A percentile compares a stretch with the other conserved stretches of the same genome.
These are phyloP conservation scores for Myriosclerotinia curreyana DNA, from an alignment of 2,329 filamentous ascomycete genomes.

Conservation along the genomic window DNA sequence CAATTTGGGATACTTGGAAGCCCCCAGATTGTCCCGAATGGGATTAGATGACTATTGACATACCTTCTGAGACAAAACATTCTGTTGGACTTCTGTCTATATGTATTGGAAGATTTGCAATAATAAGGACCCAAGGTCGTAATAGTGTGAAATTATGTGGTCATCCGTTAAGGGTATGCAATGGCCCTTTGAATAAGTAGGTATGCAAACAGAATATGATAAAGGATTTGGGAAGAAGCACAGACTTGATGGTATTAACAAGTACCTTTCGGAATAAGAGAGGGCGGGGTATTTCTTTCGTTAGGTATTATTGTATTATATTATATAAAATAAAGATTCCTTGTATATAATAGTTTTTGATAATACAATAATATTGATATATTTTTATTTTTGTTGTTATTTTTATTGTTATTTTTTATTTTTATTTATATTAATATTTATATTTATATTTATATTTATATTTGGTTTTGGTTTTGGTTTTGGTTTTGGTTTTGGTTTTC, in stretches of 20 bases:
- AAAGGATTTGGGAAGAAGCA: neutral
- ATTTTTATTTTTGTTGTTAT: too few relatives aligned
- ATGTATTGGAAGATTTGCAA: neutral
- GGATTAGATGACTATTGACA: slow-evolving; percentile 9
- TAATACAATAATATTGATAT: too few relatives aligned
- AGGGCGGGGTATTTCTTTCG: neutral
- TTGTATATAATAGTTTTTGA: too few relatives aligned
- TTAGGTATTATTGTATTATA: neutral
- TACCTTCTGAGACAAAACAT: slow-evolving; percentile 66
- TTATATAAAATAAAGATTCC: too few relatives aligned
- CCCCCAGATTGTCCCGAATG: neutral
- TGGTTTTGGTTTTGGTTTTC: too few relatives aligned
- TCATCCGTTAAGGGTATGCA: slow-evolving; percentile 28
- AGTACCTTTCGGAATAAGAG: neutral
- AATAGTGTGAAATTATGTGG: slow-evolving; percentile 26
- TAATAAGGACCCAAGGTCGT: slow-evolving; percentile 15
- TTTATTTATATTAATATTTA: too few relatives aligned
- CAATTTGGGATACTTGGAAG: neutral
- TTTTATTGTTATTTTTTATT: too few relatives aligned
- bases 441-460: too few relatives aligned
- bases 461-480: too few relatives aligned
- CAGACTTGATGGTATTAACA: neutral
- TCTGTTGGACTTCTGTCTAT: slow-evolving; percentile 15
- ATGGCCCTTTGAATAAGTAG: neutral
- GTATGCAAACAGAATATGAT: slow-evolving; percentile 11